Evolutionary conservation across 2,329 filamentous ascomycete genomes (phyloP).

Genomic region (Penicillium sp.): DNA sequence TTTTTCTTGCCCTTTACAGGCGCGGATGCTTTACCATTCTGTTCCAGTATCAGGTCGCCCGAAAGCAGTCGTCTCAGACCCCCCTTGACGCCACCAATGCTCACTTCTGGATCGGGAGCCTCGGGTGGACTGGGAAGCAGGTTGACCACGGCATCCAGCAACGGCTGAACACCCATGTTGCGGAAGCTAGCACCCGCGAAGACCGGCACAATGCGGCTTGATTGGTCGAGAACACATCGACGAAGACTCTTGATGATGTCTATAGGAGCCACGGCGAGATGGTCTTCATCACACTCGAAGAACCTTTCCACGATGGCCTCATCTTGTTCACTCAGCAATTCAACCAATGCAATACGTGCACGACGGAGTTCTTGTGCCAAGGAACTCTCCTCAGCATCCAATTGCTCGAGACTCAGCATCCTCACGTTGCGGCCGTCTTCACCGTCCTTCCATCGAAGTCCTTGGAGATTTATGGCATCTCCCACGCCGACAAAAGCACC

Average conservation of each 20-base stretch:
- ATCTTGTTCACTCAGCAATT: slow-evolving; percentile 84
- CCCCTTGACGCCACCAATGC: slow-evolving; percentile 60
- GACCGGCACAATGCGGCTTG: slow-evolving; percentile 74
- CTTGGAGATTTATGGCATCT: slow-evolving; percentile 75
- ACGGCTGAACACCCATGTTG: slow-evolving; percentile 89
- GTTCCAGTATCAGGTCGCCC: slow-evolving; percentile 47
- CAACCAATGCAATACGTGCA: slow-evolving; percentile 76
- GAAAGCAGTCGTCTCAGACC: slow-evolving; percentile 53
- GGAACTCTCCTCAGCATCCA: slow-evolving; percentile 51
- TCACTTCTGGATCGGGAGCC: slow-evolving; percentile 76
- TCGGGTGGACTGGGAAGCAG: slow-evolving; percentile 82
- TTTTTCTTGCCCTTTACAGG: slow-evolving; percentile 44
- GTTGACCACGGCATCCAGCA: slow-evolving; percentile 85
- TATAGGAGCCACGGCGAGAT: slow-evolving; percentile 63
- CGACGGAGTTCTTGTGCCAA: slow-evolving; percentile 69
- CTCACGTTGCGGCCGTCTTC: slow-evolving; percentile 65
- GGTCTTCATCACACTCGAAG: slow-evolving; percentile 73
- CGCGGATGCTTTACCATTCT: slow-evolving; percentile 32
- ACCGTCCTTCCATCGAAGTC: slow-evolving; percentile 70
- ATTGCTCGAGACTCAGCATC: slow-evolving; percentile 57
- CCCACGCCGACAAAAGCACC: slow-evolving; percentile 80
- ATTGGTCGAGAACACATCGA: slow-evolving; percentile 66
- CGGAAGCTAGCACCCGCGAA: slow-evolving; percentile 92
- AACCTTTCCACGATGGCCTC: slow-evolving; percentile 83
- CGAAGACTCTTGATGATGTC: slow-evolving; percentile 74